phyloP scores from a whole-genome alignment of 2,329 filamentous ascomycete species.

The Claviceps africana region DNA sequence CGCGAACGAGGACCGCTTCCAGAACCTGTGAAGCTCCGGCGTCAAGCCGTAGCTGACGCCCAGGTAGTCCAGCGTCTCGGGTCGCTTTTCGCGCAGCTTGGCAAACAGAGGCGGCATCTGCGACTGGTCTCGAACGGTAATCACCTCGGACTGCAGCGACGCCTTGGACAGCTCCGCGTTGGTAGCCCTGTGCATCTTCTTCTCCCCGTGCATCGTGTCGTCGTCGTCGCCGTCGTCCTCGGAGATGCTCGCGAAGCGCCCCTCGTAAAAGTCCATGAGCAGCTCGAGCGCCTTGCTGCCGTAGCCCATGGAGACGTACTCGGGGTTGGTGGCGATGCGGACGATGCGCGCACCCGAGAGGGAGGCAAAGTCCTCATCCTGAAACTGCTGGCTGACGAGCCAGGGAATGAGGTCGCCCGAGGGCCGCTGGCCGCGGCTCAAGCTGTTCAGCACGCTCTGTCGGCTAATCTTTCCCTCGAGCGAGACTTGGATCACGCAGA shows the following conservation, averaged over 20 bases:
- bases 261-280: conserved; percentile 84
- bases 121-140: conserved; percentile 78
- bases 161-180: conserved; percentile 67
- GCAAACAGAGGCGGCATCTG: conserved; percentile 90
- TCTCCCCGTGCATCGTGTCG: conserved; percentile 36
- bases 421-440: conserved; percentile 78
- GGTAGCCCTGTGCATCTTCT: conserved; percentile 62
- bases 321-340: conserved; percentile 89
- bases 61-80: conserved; percentile 74
- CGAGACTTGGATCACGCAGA: conserved; percentile 88
- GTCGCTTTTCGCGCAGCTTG: conserved; percentile 68
- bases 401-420: conserved; percentile 92
- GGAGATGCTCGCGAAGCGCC: conserved; percentile 72
- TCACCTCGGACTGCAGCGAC: conserved; percentile 69
- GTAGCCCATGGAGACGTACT: conserved; percentile 87
- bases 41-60: conserved; percentile 94
- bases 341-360: conserved; percentile 86
- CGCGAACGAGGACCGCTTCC: conserved; percentile 75
- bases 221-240: conserved; percentile 52
- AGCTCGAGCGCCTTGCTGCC: conserved; percentile 79
- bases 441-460: conserved; percentile 77
- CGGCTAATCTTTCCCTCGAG: conserved; percentile 90
- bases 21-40: conserved; percentile 79
- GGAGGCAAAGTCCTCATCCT: conserved; percentile 90
- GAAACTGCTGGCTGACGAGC: conserved; percentile 95